Percentiles rank a stretch among this genome's conserved stretches.
phyloP scores from a whole-genome alignment of 2,329 filamentous ascomycete genomes.

The Tolypocladium paradoxum region DNA sequence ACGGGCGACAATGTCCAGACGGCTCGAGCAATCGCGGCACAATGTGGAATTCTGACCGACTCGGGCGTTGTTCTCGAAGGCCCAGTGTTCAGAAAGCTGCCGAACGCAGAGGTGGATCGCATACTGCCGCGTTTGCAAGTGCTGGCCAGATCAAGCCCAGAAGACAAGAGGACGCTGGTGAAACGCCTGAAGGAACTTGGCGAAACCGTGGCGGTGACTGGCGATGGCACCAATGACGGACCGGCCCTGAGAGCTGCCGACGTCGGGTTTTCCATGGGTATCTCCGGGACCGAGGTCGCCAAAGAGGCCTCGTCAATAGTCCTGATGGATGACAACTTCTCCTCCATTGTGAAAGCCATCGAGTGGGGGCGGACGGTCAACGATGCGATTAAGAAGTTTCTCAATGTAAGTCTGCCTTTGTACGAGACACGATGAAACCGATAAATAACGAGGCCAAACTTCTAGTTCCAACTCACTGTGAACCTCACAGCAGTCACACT shows the following conservation, averaged over 20 bases:
- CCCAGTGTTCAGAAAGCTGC: conserved; percentile 47
- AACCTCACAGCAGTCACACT: conserved; percentile 58
- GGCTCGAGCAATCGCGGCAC: conserved; percentile 51
- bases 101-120: conserved; percentile 38
- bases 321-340: conserved; percentile 56
- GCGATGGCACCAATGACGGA: conserved; percentile 57
- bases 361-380: conserved; percentile 61
- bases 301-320: conserved; percentile 61
- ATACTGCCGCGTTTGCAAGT: conserved; percentile 39
- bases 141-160: conserved; percentile 46
- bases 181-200: conserved; percentile 41
- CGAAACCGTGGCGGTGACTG: conserved; percentile 52
- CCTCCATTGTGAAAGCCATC: conserved; percentile 54
- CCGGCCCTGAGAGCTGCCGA: conserved; percentile 55
- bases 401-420: conserved; percentile 33
- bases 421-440: no score
- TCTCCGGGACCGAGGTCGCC: conserved; percentile 55
- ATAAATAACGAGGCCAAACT: not conserved
- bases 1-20: conserved; percentile 44
- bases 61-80: conserved; percentile 58
- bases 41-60: conserved; percentile 52
- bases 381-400: conserved; percentile 57
- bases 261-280: conserved; percentile 59
- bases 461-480: conserved; percentile 55
- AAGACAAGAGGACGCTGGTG: conserved; percentile 49